phyloP scores from a whole-genome alignment of 345 rosid species.

The Eucalyptus marginata region DNA sequence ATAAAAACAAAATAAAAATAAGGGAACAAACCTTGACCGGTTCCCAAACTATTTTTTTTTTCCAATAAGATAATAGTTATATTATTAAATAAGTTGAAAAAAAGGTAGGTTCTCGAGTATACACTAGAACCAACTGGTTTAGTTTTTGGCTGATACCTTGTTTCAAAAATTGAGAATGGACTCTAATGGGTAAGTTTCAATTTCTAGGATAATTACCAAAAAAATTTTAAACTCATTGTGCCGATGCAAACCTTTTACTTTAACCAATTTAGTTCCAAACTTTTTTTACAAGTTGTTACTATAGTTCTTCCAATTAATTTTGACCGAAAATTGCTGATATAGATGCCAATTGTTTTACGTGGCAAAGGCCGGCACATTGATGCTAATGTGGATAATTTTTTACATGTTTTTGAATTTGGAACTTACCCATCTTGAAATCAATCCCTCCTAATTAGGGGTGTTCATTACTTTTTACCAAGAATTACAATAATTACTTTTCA shows the following conservation, averaged over 20 bases:
- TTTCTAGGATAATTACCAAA: neutral
- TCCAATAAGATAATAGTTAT: too few relatives aligned
- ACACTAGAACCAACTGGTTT: neutral
- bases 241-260: neutral
- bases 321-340: rapidly evolving
- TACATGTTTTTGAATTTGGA: neutral
- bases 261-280: neutral
- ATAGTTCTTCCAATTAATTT: neutral
- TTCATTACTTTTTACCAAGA: neutral
- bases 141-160: rapidly evolving
- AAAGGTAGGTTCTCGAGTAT: neutral
- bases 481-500: neutral
- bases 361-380: neutral
- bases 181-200: neutral
- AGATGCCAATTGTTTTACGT: rapidly evolving
- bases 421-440: neutral
- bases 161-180: neutral
- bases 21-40: rapidly evolving
- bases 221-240: neutral
- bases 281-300: neutral
- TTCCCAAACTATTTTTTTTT: neutral
- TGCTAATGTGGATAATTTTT: neutral
- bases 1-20: too few relatives aligned
- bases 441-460: neutral
- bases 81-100: too few relatives aligned